These are phyloP conservation scores for Coelastrella sp. DNA, from an alignment of 139 green algal genomes.

Conservation along the genomic window DNA sequence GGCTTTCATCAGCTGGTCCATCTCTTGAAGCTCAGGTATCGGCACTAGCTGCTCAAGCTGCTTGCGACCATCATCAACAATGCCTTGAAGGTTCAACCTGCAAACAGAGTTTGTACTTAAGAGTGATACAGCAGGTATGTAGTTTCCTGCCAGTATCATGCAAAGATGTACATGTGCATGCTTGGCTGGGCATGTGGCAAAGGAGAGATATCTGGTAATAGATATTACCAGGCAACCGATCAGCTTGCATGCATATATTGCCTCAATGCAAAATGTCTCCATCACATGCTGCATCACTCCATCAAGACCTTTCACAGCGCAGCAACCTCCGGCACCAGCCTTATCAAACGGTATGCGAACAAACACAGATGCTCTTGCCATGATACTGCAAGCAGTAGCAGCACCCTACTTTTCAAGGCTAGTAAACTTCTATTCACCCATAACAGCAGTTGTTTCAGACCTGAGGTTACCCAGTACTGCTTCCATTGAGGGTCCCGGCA, in stretches of 20 bases:
- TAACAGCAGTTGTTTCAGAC: too few relatives aligned
- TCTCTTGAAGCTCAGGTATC: slow-evolving; percentile 27
- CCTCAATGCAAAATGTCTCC: too few relatives aligned
- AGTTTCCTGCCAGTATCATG: too few relatives aligned
- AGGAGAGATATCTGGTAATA: too few relatives aligned
- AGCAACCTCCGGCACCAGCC: too few relatives aligned
- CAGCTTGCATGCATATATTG: neutral
- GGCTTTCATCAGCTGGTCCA: neutral
- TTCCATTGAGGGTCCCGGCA: slow-evolving; percentile 21
- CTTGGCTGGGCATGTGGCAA: too few relatives aligned
- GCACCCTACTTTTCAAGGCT: too few relatives aligned
- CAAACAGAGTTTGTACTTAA: too few relatives aligned
- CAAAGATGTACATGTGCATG: neutral
- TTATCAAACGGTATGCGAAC: neutral
- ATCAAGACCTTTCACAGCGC: too few relatives aligned
- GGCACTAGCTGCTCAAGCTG: slow-evolving; percentile 18
- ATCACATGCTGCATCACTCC: too few relatives aligned
- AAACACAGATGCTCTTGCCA: neutral
- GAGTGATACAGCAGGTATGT: too few relatives aligned
- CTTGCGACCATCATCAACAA: slow-evolving; percentile 19
- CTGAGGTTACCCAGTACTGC: neutral
- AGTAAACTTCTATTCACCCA: too few relatives aligned
- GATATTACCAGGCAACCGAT: neutral
- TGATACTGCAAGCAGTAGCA: neutral
- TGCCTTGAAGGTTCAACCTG: slow-evolving; percentile 12